These are phyloP conservation scores for Sclerotinia nivalis DNA, from an alignment of 2,329 filamentous ascomycete genomes.

Conservation along the genomic window DNA sequence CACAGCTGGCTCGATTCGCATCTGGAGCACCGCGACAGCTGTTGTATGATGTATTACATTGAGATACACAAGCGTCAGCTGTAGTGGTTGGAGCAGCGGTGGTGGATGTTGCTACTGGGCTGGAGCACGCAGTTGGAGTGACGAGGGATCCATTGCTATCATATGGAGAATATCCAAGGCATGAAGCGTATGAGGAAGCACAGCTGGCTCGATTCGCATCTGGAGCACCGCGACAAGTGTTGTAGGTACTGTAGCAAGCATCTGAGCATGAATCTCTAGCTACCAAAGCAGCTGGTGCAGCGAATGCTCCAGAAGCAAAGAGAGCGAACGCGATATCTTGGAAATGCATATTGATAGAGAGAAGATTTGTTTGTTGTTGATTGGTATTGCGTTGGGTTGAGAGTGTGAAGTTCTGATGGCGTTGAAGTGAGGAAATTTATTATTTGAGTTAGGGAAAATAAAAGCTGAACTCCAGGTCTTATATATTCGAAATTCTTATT, in stretches of 20 bases:
- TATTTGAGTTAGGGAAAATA: background rate
- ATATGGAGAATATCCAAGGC: constrained; percentile 9
- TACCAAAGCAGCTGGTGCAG: constrained; percentile 10
- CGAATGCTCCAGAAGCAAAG: constrained; percentile 6
- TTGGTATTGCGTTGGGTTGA: background rate
- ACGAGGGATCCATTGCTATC: background rate
- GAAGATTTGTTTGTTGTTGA: background rate
- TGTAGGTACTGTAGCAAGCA: background rate
- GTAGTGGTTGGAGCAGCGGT: background rate
- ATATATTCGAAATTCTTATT: background rate
- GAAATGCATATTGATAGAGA: constrained; percentile 1
- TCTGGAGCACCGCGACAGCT: background rate
- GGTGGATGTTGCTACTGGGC: background rate
- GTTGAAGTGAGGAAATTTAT: background rate
- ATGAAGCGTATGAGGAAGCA: background rate
- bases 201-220: background rate
- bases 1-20: background rate
- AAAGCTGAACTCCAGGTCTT: background rate
- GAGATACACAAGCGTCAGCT: background rate
- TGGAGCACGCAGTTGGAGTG: constrained; percentile 5
- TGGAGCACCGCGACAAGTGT: background rate
- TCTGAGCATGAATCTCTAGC: constrained; percentile 5
- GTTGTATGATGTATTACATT: background rate
- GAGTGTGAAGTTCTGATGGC: background rate
- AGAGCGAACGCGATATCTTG: constrained; percentile 12